phyloP scores from a whole-genome alignment of 139 green algal species.

The Tetradesmus lagerheimii region DNA sequence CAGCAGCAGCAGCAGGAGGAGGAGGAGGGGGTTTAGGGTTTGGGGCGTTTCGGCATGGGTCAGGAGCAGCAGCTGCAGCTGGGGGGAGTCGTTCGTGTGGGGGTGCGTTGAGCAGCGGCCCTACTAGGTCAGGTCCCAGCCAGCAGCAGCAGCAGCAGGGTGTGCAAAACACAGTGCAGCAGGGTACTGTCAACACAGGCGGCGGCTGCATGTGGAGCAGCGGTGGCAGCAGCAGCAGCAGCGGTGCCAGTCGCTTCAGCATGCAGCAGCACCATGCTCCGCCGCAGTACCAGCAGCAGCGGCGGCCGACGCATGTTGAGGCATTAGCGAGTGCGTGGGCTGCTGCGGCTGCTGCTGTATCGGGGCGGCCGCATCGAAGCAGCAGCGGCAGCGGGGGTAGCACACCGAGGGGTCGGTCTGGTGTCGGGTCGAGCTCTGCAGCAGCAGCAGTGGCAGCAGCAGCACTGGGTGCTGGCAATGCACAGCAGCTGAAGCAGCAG shows the following conservation, averaged over 20 bases:
- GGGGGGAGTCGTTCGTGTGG: neutral
- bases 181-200: neutral
- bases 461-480: neutral
- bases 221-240: neutral
- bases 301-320: neutral
- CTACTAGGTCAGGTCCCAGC: neutral
- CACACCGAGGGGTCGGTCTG: neutral
- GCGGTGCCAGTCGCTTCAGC: neutral
- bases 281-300: neutral
- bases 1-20: neutral
- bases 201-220: neutral
- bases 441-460: neutral
- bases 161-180: neutral
- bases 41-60: neutral
- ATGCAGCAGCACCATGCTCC: neutral
- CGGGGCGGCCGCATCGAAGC: neutral
- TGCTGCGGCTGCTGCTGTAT: neutral
- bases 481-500: neutral
- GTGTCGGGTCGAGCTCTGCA: neutral
- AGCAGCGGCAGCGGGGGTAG: neutral
- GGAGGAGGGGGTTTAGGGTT: neutral
- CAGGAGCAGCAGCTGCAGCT: no score
- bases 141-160: neutral
- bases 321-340: conserved; percentile 8
- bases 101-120: neutral